Evolutionary conservation across 108 stramenopile genomes (phyloP).

Genomic region (Mayamaea pseudoterrestris): DNA sequence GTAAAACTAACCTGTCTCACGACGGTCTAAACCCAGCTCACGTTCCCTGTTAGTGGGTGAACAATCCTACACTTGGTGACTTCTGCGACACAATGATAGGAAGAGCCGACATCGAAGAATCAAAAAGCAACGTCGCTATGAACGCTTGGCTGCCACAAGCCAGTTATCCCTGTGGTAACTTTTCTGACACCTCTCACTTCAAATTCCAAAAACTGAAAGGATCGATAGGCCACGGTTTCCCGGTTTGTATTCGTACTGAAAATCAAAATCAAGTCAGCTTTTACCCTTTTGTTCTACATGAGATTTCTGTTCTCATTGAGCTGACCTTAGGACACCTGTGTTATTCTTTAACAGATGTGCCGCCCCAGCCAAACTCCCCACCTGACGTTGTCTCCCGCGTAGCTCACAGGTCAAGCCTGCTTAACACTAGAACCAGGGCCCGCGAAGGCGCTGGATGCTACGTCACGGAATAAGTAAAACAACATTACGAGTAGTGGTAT

Average conservation of each 20-base stretch:
- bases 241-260: constrained; percentile 93
- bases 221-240: constrained; percentile 96
- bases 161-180: constrained; percentile 98
- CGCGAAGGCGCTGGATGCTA: constrained; percentile 69
- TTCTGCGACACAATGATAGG: constrained; percentile 95
- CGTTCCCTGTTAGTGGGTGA: constrained; percentile 94
- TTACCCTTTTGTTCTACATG: constrained; percentile 87
- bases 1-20: constrained; percentile 97
- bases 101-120: constrained; percentile 93
- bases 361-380: constrained; percentile 93
- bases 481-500: constrained; percentile 97
- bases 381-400: constrained; percentile 88
- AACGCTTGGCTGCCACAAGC: constrained; percentile 91
- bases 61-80: constrained; percentile 95
- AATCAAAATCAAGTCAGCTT: constrained; percentile 95
- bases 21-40: constrained; percentile 97
- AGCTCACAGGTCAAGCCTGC: constrained; percentile 39
- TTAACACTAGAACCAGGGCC: constrained; percentile 73
- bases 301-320: constrained; percentile 94
- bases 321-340: constrained; percentile 91
- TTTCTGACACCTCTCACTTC: constrained; percentile 96
- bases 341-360: constrained; percentile 85
- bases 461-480: constrained; percentile 93
- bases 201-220: constrained; percentile 92
- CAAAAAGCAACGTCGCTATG: constrained; percentile 84